Evolutionary conservation across 805 yeast species (phyloP).

Genomic region (Candida hungchunana): DNA sequence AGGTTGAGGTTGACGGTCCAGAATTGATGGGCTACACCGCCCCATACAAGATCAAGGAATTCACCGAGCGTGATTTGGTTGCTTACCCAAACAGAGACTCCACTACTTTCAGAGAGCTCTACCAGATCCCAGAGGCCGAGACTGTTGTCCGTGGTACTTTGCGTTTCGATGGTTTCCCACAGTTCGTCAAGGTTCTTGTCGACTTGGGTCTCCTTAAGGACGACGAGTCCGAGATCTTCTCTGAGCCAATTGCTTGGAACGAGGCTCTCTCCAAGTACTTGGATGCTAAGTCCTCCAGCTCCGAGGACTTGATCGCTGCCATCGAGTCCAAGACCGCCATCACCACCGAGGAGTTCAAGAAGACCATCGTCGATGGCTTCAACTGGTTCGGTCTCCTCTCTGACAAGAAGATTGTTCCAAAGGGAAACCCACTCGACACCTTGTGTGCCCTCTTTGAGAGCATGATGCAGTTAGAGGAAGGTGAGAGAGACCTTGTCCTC

Average conservation of each 20-base stretch:
- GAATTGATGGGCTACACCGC: conserved; percentile 93
- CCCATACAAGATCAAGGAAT: conserved; percentile 96
- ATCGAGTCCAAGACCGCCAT: conserved; percentile 76
- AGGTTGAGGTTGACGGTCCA: conserved; percentile 76
- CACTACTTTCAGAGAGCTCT: conserved; percentile 86
- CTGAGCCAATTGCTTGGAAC: conserved; percentile 71
- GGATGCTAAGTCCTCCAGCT: conserved; percentile 66
- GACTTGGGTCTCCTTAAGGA: conserved; percentile 92
- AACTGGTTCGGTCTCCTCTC: conserved; percentile 94
- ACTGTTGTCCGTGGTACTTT: conserved; percentile 95
- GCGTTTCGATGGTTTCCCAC: conserved; percentile 98
- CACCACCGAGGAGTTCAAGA: conserved; percentile 77
- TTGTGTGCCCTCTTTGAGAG: conserved; percentile 94
- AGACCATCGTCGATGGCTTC: conserved; percentile 82
- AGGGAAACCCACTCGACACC: conserved; percentile 93
- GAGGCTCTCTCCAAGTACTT: conserved; percentile 75
- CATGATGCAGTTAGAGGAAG: conserved; percentile 92
- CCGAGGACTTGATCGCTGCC: conserved; percentile 69
- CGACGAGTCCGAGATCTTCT: conserved; percentile 56
- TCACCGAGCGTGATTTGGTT: conserved; percentile 60
- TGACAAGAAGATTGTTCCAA: conserved; percentile 69
- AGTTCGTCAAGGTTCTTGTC: conserved; percentile 90
- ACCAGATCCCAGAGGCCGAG: conserved; percentile 95
- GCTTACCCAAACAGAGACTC: conserved; percentile 98
- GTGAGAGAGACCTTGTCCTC: conserved; percentile 92